Conservation (phyloP, 2,329 filamentous ascomycete species). For the Aspergillus pseudonomiae region DNA sequence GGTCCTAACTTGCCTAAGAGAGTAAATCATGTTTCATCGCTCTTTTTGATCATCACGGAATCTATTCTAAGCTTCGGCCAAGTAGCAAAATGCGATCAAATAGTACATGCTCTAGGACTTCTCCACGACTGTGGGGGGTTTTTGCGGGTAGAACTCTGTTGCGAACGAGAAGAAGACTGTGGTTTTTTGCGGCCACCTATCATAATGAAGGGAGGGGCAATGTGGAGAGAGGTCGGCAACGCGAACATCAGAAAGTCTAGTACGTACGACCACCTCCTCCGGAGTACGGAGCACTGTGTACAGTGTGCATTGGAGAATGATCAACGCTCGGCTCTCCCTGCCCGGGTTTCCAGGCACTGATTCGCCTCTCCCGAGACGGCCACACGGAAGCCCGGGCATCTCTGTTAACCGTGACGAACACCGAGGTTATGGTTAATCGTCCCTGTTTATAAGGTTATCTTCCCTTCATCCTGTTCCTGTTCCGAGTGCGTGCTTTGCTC, state of each 20-base stretch:
- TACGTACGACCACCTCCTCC: no score
- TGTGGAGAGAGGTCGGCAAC: neutral
- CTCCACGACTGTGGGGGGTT: neutral
- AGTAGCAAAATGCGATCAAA: neutral
- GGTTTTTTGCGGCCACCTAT: neutral
- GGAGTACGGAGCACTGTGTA: neutral
- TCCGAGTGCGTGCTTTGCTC: neutral
- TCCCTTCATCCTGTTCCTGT: constrained; percentile 11
- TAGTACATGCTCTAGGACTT: neutral
- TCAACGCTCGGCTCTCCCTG: neutral
- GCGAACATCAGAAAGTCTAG: neutral
- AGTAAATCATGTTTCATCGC: neutral
- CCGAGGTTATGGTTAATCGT: constrained; percentile 17
- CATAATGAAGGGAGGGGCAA: neutral
- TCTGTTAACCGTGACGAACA: neutral
- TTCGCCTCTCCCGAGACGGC: constrained; percentile 8
- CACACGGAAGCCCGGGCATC: constrained; percentile 18
- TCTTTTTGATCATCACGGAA: neutral
- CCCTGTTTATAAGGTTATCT: constrained; percentile 8
- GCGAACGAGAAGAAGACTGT: neutral
- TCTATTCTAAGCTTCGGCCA: neutral
- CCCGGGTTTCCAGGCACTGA: constrained; percentile 3
- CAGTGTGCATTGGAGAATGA: neutral
- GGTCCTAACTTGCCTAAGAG: neutral
- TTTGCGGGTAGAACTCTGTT: neutral